Evolutionary conservation across 179 eudicot genomes (phyloP).

Genomic region (Spergularia azorica): DNA sequence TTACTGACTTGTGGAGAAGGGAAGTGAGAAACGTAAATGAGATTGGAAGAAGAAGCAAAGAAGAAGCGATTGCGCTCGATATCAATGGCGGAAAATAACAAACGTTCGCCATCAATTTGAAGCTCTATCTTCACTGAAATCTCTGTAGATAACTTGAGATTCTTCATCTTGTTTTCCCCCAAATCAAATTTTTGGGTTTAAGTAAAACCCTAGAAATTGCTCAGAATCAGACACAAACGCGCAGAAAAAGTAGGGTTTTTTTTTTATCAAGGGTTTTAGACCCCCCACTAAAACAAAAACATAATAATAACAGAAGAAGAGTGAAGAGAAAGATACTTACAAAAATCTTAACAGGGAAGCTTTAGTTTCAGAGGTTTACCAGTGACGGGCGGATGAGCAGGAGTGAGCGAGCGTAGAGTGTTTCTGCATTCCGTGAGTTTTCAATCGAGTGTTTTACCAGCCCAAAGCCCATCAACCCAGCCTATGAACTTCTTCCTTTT

Average conservation of each 20-base stretch:
- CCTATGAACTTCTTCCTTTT: too few relatives aligned
- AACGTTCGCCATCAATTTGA: slow-evolving; percentile 48
- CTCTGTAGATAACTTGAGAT: slow-evolving; percentile 70
- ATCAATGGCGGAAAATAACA: slow-evolving; percentile 72
- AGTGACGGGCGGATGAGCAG: too few relatives aligned
- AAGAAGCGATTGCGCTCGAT: slow-evolving; percentile 84
- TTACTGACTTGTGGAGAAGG: slow-evolving; percentile 54
- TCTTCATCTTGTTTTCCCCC: slow-evolving; percentile 49
- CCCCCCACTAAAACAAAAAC: too few relatives aligned
- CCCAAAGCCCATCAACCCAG: too few relatives aligned
- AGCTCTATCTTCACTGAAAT: slow-evolving; percentile 52
- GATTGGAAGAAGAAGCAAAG: slow-evolving; percentile 69
- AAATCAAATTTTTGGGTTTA: background rate
- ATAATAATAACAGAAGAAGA: too few relatives aligned
- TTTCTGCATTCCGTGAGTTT: too few relatives aligned
- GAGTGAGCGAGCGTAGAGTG: too few relatives aligned
- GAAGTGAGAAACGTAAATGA: slow-evolving; percentile 54
- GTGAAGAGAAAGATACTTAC: too few relatives aligned
- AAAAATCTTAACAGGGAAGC: too few relatives aligned
- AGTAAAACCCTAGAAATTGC: slow-evolving; percentile 3
- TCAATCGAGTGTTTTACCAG: too few relatives aligned
- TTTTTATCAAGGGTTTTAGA: too few relatives aligned
- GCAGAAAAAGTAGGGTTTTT: background rate
- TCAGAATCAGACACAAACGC: background rate
- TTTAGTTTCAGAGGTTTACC: too few relatives aligned